phyloP scores from a whole-genome alignment of 2,329 filamentous ascomycete genomes.

The Beauveria pseudobassiana region DNA sequence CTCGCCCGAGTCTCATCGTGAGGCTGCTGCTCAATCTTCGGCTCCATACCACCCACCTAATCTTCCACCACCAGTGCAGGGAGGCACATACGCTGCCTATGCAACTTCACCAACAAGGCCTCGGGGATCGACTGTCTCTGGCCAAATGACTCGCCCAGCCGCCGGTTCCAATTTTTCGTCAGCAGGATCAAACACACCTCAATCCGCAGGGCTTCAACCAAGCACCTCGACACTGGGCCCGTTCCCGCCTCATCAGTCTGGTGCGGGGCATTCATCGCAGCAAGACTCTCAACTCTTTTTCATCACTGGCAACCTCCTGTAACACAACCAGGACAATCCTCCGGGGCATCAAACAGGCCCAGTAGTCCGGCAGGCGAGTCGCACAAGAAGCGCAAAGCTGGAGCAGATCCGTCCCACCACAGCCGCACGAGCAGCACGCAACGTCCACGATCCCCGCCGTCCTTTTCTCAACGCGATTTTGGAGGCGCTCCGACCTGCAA shows the following conservation, averaged over 20 bases:
- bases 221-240: conserved; percentile 9
- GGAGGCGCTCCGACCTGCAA: conserved; percentile 18
- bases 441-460: conserved; percentile 26
- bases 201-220: conserved; percentile 30
- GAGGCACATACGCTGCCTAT: conserved; percentile 36
- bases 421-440: conserved; percentile 20
- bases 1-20: conserved; percentile 49
- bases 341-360: conserved; percentile 53
- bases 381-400: conserved; percentile 77
- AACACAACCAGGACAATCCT: conserved; percentile 46
- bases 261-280: conserved; percentile 31
- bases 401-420: conserved; percentile 29
- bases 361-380: conserved; percentile 70
- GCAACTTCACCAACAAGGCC: conserved; percentile 43
- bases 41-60: conserved; percentile 30
- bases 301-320: conserved; percentile 87
- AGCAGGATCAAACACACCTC: conserved; percentile 38
- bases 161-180: conserved; percentile 33
- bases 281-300: conserved; percentile 72
- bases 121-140: conserved; percentile 42
- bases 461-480: conserved; percentile 22
- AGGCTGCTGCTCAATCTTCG: conserved; percentile 38
- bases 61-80: conserved; percentile 21
- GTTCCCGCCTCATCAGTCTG: conserved; percentile 5
- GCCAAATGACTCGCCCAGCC: conserved; percentile 29